Evolutionary conservation across 768 basidiomycete species (phyloP).

Genomic region (Lanmaoa rubissima): DNA sequence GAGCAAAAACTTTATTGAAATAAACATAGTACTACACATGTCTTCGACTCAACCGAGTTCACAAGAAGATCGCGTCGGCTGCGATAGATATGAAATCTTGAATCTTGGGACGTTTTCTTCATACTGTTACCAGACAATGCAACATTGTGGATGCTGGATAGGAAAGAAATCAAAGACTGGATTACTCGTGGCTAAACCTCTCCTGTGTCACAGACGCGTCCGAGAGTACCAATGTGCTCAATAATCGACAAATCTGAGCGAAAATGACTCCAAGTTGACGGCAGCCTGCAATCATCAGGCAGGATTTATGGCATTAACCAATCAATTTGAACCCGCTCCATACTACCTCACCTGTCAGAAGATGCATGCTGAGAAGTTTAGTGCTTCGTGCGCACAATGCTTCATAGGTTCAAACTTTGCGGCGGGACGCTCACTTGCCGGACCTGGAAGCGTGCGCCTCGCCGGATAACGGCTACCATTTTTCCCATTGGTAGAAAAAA

Average conservation of each 20-base stretch:
- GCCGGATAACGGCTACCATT: constrained; percentile 24
- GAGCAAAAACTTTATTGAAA: neutral
- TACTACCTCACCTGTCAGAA: constrained; percentile 6
- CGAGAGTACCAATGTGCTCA: neutral
- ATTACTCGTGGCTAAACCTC: too few species aligned
- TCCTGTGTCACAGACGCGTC: neutral
- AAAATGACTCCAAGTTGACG: constrained; percentile 10
- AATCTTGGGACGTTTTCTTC: neutral
- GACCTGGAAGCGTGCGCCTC: constrained; percentile 16
- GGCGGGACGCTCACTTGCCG: constrained; percentile 16
- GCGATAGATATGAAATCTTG: neutral
- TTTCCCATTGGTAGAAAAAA: constrained; percentile 11
- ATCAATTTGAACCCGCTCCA: constrained; percentile 5
- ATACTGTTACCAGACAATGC: neutral
- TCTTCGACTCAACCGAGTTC: neutral
- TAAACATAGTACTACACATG: neutral
- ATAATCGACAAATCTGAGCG: constrained; percentile 16
- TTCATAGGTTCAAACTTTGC: constrained; percentile 15
- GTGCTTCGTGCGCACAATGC: constrained; percentile 5
- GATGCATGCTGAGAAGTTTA: constrained; percentile 9
- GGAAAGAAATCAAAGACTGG: neutral
- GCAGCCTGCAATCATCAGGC: constrained; percentile 9
- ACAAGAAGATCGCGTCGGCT: neutral
- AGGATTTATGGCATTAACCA: constrained; percentile 15
- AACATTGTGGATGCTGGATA: neutral